Conservation (phyloP, 495 filamentous ascomycete genomes). For the Margaritispora aquatica region DNA sequence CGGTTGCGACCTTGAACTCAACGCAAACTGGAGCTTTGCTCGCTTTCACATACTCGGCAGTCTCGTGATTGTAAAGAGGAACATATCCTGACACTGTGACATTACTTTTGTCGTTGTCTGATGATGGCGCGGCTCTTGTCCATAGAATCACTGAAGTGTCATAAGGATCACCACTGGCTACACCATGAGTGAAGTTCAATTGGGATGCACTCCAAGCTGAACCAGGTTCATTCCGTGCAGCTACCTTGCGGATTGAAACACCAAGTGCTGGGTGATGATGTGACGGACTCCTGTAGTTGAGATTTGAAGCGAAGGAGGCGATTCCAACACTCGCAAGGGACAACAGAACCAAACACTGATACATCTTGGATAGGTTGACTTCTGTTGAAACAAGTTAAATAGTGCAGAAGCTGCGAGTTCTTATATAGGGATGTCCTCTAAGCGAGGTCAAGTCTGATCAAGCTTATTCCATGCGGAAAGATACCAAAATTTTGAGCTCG, state of each 20-base stretch:
- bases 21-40: conserved; percentile 52
- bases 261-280: conserved; percentile 50
- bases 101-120: conserved; percentile 48
- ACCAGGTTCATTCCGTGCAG: conserved; percentile 29
- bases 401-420: background rate
- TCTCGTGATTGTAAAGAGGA: conserved; percentile 32
- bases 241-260: conserved; percentile 42
- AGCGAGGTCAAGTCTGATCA: too few relatives aligned
- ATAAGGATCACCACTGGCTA: conserved; percentile 66
- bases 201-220: conserved; percentile 36
- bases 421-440: background rate
- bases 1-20: conserved; percentile 30
- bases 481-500: background rate
- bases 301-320: conserved; percentile 30
- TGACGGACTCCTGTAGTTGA: conserved; percentile 56
- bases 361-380: background rate
- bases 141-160: conserved; percentile 58
- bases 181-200: conserved; percentile 57
- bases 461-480: background rate
- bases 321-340: conserved; percentile 5
- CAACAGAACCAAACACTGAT: conserved; percentile 9
- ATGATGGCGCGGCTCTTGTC: conserved; percentile 56
- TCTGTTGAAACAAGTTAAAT: background rate
- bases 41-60: conserved; percentile 40
- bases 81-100: conserved; percentile 46